Evolutionary conservation across 2,329 filamentous ascomycete genomes (phyloP).

Genomic region (Aspergillus quadrilineatus): DNA sequence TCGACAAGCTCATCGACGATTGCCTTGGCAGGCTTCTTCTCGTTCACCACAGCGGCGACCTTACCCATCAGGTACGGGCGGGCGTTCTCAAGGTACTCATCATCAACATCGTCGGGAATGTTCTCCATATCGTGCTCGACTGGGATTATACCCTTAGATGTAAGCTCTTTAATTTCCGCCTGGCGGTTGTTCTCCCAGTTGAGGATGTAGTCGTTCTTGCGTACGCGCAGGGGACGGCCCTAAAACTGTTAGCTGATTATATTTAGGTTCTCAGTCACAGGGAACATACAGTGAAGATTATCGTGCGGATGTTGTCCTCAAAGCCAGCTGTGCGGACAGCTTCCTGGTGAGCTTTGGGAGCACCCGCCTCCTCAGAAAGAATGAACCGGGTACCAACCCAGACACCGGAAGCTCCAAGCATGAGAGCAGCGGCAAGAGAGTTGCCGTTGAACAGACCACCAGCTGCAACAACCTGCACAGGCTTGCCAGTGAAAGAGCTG

Average conservation of each 20-base stretch:
- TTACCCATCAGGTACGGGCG: constrained; percentile 95
- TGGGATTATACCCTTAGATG: constrained; percentile 82
- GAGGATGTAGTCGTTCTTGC: constrained; percentile 87
- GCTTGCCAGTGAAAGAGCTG: constrained; percentile 80
- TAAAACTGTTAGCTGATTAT: constrained; percentile 26
- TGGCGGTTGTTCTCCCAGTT: constrained; percentile 95
- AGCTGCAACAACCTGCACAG: constrained; percentile 88
- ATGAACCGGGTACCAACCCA: constrained; percentile 98
- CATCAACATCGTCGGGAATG: constrained; percentile 68
- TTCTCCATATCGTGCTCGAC: constrained; percentile 94
- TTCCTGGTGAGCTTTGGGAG: constrained; percentile 90
- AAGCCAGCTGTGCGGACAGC: constrained; percentile 87
- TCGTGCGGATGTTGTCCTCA: constrained; percentile 93
- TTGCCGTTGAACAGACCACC: constrained; percentile 93
- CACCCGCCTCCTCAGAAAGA: constrained; percentile 88
- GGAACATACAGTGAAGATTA: constrained; percentile 78
- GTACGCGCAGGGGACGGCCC: constrained; percentile 87
- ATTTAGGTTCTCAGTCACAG: background rate
- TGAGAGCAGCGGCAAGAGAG: constrained; percentile 82
- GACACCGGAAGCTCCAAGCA: constrained; percentile 87
- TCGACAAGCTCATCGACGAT: constrained; percentile 92
- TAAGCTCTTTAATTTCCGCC: constrained; percentile 88
- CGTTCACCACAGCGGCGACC: constrained; percentile 87
- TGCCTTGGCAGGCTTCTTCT: constrained; percentile 84
- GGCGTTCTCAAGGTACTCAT: constrained; percentile 88